Base-by-base conservation (phyloP, 306 rosid species). In the Corylus heterophylla region DNA sequence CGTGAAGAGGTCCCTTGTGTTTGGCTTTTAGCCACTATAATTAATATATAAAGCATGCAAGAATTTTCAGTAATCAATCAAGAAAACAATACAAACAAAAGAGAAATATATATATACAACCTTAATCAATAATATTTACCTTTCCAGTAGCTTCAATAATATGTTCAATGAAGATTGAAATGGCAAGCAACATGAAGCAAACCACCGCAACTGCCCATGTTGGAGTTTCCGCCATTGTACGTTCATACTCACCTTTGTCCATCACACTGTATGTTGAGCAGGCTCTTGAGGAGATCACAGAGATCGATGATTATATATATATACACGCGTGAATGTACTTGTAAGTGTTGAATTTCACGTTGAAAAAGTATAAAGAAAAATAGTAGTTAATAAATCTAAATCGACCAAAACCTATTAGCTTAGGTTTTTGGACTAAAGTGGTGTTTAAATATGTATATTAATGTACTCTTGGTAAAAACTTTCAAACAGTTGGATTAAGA, bases 171-270 rank as follows among this genome's bases (percentile, higher is more conserved):
- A 85, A 2, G 77, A 92, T 82, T 12, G 97, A 92, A 76, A 90
- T 75, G 22, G 76, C 71, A 44, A 92, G 83, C 86, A 92, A 44
- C 44, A 82, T 85, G 77, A 92, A 84, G 79, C 93, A 87, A 54
- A 90, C 92, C 72, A 72, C 86, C 0, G 93, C 91, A 67, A 90
- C 94, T 5, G 25, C 92, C 97, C 97, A 92, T 0, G 94, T 90
- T 59, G 97, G 78, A 5, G 97, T 92, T 58, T 81, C 56, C 76
- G 81, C 86, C 82, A 92, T 59, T 7, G 86, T 62, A 62, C 86
- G 85, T 81, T 92, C 89, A 18, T 54, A 3, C 13, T 12, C 88
- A 0, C 1, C 4, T 0, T 1, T 5, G 7, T 11, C 72, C 20
- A 59, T 59, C 66, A 4, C 9, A 9, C 14, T 49, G 16, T 42